Conservation (phyloP, 2,329 filamentous ascomycete species). For the Fusarium armeniacum region DNA sequence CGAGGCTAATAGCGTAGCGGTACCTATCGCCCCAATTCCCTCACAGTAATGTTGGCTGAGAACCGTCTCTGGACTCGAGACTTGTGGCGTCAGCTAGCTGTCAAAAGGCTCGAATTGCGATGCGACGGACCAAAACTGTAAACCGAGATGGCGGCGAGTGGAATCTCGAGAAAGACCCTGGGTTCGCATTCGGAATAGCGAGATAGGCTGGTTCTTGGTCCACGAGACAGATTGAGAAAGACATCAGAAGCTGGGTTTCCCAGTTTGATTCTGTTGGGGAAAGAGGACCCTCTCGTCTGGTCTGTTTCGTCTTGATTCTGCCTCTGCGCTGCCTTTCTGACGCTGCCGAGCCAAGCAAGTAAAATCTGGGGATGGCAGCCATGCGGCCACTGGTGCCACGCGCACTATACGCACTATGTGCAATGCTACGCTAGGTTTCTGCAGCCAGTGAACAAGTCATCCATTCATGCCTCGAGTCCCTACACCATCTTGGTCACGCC, state of each 20-base stretch:
- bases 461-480: conserved; percentile 46
- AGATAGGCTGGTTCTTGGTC: conserved; percentile 34
- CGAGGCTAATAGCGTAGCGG: conserved; percentile 30
- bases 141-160: conserved; percentile 23
- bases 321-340: conserved; percentile 13
- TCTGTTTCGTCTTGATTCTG: conserved; percentile 17
- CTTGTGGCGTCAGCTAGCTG: conserved; percentile 36
- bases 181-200: conserved; percentile 32
- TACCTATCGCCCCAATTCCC: conserved; percentile 22
- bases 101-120: conserved; percentile 20
- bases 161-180: conserved; percentile 25
- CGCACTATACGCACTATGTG: conserved; percentile 42
- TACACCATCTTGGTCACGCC: conserved; percentile 43
- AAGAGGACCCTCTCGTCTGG: conserved; percentile 24
- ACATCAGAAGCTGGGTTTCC: conserved; percentile 29
- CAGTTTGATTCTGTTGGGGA: conserved; percentile 37
- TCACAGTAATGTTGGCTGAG: conserved; percentile 37
- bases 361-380: conserved; percentile 42
- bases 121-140: conserved; percentile 32
- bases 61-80: conserved; percentile 13
- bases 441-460: conserved; percentile 25
- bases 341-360: conserved; percentile 36
- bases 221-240: conserved; percentile 31
- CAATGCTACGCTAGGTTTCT: conserved; percentile 30
- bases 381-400: conserved; percentile 50